A percentile compares a stretch with the other conserved stretches of the same genome.
phyloP scores from a whole-genome alignment of 805 yeast species.

The Saturnispora dispora region DNA sequence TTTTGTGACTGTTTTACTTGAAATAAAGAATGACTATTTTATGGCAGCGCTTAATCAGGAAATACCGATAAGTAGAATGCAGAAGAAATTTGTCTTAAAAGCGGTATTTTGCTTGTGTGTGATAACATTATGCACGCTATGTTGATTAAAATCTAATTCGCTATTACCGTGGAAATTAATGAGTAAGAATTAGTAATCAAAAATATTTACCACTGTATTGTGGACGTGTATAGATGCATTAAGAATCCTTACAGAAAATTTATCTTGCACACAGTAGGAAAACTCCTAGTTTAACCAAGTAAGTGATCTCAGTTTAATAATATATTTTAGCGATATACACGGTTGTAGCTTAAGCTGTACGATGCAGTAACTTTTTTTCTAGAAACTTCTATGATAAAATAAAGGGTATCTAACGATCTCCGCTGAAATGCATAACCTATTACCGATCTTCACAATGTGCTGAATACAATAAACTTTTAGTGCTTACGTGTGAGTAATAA shows the following conservation, averaged over 20 bases:
- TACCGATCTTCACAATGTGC: background rate
- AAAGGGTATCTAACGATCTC: background rate
- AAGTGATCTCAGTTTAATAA: too few species aligned
- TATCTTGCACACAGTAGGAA: too few species aligned
- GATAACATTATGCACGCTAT: background rate
- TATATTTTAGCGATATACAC: too few species aligned
- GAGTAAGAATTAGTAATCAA: too few species aligned
- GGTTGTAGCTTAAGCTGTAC: background rate
- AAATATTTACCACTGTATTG: too few species aligned
- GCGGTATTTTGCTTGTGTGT: background rate
- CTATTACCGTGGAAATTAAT: too few species aligned
- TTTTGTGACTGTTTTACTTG: background rate
- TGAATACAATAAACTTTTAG: background rate
- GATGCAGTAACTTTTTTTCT: background rate
- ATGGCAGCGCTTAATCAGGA: background rate
- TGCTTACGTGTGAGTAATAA: background rate
- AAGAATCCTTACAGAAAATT: too few species aligned
- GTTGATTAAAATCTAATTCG: too few species aligned
- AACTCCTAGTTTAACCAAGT: too few species aligned
- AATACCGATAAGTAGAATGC: background rate
- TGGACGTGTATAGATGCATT: too few species aligned
- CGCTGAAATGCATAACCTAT: background rate
- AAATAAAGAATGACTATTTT: too few species aligned
- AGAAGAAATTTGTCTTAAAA: background rate
- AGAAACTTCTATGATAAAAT: background rate